phyloP scores from a whole-genome alignment of 2,329 filamentous ascomycete species.

The Chalaropsis ovoidea region DNA sequence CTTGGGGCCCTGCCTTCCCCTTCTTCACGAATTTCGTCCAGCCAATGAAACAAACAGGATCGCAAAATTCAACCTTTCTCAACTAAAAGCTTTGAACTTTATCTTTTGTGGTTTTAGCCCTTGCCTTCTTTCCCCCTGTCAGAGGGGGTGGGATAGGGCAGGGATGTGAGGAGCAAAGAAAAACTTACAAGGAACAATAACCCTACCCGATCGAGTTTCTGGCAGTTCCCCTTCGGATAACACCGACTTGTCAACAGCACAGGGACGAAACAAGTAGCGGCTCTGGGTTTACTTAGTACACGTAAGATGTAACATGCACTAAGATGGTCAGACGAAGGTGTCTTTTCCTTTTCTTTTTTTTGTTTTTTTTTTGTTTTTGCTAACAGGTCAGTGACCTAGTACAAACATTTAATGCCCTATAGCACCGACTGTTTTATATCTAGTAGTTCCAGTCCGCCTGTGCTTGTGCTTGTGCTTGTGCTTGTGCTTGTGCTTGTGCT shows the following conservation, averaged over 20 bases:
- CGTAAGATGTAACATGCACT: neutral
- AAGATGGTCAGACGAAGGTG: neutral
- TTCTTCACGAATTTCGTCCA: too few relatives aligned
- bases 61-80: too few relatives aligned
- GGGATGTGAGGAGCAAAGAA: neutral
- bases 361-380: too few relatives aligned
- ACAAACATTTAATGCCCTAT: neutral
- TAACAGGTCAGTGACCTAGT: neutral
- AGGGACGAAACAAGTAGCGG: neutral
- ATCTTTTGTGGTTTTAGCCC: neutral
- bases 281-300: neutral
- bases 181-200: neutral
- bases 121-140: neutral
- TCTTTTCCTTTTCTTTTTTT: too few relatives aligned
- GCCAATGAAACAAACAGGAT: too few relatives aligned
- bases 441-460: too few relatives aligned
- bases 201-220: slow-evolving; percentile 9
- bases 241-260: slow-evolving; percentile 4
- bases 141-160: neutral
- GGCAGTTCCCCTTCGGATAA: slow-evolving; percentile 7
- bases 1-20: too few relatives aligned
- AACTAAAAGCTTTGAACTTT: too few relatives aligned
- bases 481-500: neutral
- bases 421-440: neutral
- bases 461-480: neutral